Base-by-base conservation (phyloP, 805 yeast species). In the Saccharomycopsis vini region DNA sequence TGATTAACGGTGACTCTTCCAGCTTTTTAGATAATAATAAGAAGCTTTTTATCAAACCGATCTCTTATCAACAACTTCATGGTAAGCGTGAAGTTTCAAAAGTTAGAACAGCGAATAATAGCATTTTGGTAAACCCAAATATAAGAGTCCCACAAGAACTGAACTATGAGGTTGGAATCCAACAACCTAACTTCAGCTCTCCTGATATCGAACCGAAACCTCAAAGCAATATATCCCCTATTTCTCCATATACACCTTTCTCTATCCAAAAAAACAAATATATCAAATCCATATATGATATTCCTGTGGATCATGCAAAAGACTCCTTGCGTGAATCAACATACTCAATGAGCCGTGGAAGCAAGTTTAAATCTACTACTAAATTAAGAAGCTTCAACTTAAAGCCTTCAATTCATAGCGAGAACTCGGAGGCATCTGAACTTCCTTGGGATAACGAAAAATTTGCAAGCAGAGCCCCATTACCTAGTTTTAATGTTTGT, bases 321-420 rank as follows among this genome's bases (percentile, higher is more conserved):
- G 20, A 24, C 13, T 34, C 39, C 5, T 26, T 42, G 20, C 13
- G 49, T 12, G 40, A 41, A 16, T 45, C 45, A 10, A 28, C 26
- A 16, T 29, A 38, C 41, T 34, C 45, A 18, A 29, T 30, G 20
- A 19, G 24, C 18, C 13, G 22, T 15, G 35, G 15, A 24, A 15
- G 23, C 23, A 40, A 41, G 28, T 24, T n/a, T 33, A 47, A 42
- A 23, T 20, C 39, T 21, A 30, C 20, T 15, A 34, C 45, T 2
- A 39, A 47, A 22, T 36, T 47, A 7, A 49, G 36, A 37, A 33
- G 44, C 4, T 49, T 49, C 44, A 41, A 46, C 23, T 41, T 49
- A 24, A 33, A 35, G 16, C 50, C 52, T 4, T 29, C 24, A 22
- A 33, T 20, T 5, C 6, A 9, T 30, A 30, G 15, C n/a, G 16